Conservation (phyloP, 2,329 filamentous ascomycete genomes). For the Taxawa tesnikishii region DNA sequence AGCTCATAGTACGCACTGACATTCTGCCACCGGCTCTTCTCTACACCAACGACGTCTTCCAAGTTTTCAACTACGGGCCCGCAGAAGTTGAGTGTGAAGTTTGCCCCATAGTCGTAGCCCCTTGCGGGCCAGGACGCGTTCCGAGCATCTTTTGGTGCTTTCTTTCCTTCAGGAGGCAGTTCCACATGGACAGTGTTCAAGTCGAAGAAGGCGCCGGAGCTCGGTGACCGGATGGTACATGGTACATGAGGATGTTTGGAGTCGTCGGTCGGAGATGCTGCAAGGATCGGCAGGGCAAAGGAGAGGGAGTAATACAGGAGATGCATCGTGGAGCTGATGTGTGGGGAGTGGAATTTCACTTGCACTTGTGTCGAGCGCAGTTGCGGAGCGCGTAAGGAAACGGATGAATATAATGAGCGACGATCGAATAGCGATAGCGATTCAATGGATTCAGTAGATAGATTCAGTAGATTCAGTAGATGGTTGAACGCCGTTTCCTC, state of each 20-base stretch:
- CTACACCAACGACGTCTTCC: constrained; percentile 41
- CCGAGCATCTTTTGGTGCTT: constrained; percentile 39
- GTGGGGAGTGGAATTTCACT: neutral
- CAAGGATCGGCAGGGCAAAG: constrained; percentile 19
- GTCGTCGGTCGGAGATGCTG: constrained; percentile 20
- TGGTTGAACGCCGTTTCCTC: no score
- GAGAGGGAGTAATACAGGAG: constrained; percentile 22
- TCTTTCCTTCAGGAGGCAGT: constrained; percentile 28
- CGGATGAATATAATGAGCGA: no score
- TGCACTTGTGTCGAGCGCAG: no score
- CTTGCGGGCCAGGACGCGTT: constrained; percentile 50
- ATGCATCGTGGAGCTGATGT: constrained; percentile 13
- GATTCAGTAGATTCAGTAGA: no score
- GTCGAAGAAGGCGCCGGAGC: constrained; percentile 52
- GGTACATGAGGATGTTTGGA: constrained; percentile 35
- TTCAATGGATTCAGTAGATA: no score
- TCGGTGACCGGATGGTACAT: constrained; percentile 50
- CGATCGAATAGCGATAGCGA: no score
- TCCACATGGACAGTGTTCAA: constrained; percentile 44
- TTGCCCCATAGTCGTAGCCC: constrained; percentile 66
- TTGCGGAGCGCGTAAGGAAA: no score
- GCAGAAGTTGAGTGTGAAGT: constrained; percentile 79
- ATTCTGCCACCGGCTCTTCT: constrained; percentile 52
- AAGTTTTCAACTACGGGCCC: constrained; percentile 55
- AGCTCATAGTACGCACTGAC: constrained; percentile 67